A percentile compares a stretch with the other conserved stretches of the same genome.
Conservation (phyloP, 2,329 filamentous ascomycete species). For the Aspergillus brasiliensis region DNA sequence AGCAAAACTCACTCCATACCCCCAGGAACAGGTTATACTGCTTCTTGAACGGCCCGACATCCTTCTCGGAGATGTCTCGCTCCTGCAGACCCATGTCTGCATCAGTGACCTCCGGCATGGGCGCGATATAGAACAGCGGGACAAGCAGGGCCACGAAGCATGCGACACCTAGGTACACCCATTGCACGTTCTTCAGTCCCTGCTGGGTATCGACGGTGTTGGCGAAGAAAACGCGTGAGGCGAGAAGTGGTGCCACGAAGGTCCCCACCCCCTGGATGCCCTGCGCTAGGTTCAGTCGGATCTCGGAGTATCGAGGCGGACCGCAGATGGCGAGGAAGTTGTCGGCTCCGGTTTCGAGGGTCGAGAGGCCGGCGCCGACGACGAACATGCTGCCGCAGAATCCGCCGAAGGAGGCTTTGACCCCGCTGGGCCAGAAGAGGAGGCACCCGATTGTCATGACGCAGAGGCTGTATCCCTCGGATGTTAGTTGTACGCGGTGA, state of each 20-base stretch:
- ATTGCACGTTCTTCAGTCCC: constrained; percentile 11
- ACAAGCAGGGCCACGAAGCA: constrained; percentile 2
- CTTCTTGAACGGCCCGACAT: background rate
- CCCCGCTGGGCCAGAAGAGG: constrained; percentile 5
- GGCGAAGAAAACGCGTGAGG: constrained; percentile 3
- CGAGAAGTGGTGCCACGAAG: constrained; percentile 1
- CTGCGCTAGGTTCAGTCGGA: constrained; percentile 2
- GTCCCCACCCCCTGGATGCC: background rate
- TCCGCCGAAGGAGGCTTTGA: constrained; percentile 1
- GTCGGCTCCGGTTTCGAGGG: constrained; percentile 5
- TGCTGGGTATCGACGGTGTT: background rate
- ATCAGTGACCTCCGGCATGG: constrained; percentile 1
- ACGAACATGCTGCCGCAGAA: constrained; percentile 9
- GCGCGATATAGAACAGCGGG: background rate
- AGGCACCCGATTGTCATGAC: constrained; percentile 2
- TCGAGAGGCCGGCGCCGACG: background rate
- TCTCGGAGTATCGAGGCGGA: constrained; percentile 1
- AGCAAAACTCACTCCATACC: constrained; percentile 7
- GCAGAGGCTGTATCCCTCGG: background rate
- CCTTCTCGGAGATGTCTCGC: background rate
- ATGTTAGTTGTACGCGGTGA: background rate
- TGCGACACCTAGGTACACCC: constrained; percentile 7
- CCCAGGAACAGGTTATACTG: constrained; percentile 6
- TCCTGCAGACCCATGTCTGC: constrained; percentile 2
- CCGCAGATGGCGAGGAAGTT: constrained; percentile 3